Conservation (phyloP, 768 basidiomycete species). For the Suillus cothurnatus region DNA sequence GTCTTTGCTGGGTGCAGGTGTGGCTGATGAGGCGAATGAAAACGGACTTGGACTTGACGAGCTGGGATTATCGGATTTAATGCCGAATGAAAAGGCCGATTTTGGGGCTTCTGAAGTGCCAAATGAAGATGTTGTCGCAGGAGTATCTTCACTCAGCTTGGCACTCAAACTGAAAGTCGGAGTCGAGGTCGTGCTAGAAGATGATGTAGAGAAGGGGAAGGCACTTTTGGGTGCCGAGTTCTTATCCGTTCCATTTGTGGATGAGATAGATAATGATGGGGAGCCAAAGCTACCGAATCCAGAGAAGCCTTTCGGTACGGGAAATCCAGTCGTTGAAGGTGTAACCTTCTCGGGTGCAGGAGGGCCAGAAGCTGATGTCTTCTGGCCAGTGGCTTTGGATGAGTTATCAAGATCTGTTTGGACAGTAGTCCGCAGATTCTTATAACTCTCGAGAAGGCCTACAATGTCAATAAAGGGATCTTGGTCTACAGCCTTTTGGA, state of each 20-base stretch:
- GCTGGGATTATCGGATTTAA: conserved; percentile 11
- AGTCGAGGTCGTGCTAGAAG: conserved; percentile 9
- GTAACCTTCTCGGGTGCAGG: conserved; percentile 19
- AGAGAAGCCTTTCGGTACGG: conserved; percentile 42
- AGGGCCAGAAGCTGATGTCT: conserved; percentile 11
- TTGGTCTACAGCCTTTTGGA: conserved; percentile 58
- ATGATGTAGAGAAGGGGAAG: conserved; percentile 18
- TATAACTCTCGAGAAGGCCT: conserved; percentile 60
- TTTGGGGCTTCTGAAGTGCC: conserved; percentile 26
- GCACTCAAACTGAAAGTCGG: conserved; percentile 19
- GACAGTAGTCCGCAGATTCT: conserved; percentile 51
- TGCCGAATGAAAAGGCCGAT: conserved; percentile 30
- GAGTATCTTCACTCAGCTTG: conserved; percentile 22
- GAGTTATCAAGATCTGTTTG: conserved; percentile 56
- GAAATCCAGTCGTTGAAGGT: conserved; percentile 13
- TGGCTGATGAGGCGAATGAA: conserved; percentile 16
- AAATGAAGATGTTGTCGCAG: conserved; percentile 16
- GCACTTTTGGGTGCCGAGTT: conserved; percentile 30
- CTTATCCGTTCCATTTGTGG: conserved; percentile 17
- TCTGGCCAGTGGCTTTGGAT: conserved; percentile 15
- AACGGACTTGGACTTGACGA: conserved; percentile 21
- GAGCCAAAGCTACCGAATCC: conserved; percentile 38
- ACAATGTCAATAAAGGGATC: conserved; percentile 74
- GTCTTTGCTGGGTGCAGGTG: conserved; percentile 12
- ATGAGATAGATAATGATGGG: conserved; percentile 16